phyloP scores from a whole-genome alignment of 257 asterid species.

The Solanum clarkiae region DNA sequence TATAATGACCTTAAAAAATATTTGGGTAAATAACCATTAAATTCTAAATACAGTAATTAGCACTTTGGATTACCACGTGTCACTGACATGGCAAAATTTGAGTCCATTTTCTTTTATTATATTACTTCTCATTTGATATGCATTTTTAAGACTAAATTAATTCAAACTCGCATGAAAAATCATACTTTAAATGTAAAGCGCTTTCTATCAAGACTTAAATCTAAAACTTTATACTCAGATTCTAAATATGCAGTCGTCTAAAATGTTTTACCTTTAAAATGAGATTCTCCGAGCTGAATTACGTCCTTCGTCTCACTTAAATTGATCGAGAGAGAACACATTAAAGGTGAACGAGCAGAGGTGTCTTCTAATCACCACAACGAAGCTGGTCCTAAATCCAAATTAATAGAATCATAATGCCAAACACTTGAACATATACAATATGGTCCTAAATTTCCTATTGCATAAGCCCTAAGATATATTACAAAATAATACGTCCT shows the following conservation, averaged over 20 bases:
- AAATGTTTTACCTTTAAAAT: neutral
- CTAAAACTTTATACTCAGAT: rapidly evolving
- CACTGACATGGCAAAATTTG: neutral
- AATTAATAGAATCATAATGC: neutral
- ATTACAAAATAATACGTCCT: neutral
- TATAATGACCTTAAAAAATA: neutral
- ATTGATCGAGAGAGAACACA: no score
- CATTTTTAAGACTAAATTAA: neutral
- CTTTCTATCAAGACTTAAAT: neutral
- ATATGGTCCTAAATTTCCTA: neutral
- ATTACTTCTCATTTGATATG: no score
- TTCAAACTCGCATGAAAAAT: neutral
- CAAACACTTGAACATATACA: neutral
- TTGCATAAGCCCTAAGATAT: neutral
- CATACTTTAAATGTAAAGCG: neutral
- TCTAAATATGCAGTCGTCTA: neutral
- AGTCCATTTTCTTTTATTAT: neutral
- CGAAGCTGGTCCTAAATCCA: neutral
- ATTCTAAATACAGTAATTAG: neutral
- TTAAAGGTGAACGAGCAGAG: no score
- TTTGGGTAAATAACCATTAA: neutral
- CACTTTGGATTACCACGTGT: neutral
- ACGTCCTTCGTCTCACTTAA: no score
- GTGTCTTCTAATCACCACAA: no score
- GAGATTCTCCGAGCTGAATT: rapidly evolving